Evolutionary conservation across 2,329 filamentous ascomycete species (phyloP).

Genomic region (Dactylellina haptotyla): DNA sequence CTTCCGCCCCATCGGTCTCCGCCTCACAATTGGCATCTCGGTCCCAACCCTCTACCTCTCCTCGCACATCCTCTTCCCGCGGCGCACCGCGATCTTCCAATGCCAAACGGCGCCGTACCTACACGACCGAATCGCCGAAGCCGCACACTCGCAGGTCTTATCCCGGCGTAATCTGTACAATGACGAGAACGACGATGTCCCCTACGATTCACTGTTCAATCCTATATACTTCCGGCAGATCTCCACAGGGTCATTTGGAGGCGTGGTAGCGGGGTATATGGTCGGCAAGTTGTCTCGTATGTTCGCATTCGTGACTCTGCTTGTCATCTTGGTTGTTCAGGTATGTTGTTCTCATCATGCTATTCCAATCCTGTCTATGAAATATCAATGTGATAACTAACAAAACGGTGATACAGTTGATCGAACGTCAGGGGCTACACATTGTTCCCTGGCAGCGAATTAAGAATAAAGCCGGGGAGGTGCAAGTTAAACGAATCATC

Average conservation of each 20-base stretch:
- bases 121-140: constrained; percentile 23
- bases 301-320: constrained; percentile 17
- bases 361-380: no score
- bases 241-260: constrained; percentile 34
- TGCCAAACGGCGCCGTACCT: constrained; percentile 39
- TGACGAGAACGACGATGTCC: background rate
- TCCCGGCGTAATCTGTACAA: background rate
- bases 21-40: constrained; percentile 40
- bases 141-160: constrained; percentile 2
- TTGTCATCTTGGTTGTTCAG: constrained; percentile 27
- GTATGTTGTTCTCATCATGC: constrained; percentile 7
- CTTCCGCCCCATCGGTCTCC: constrained; percentile 38
- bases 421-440: constrained; percentile 27
- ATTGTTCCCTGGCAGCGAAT: constrained; percentile 18
- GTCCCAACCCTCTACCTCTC: constrained; percentile 44
- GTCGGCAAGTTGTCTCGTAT: constrained; percentile 28
- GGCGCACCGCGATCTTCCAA: constrained; percentile 21
- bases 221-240: constrained; percentile 25
- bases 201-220: background rate
- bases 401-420: constrained; percentile 24
- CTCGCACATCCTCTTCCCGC: constrained; percentile 37
- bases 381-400: no score
- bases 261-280: constrained; percentile 31
- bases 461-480: background rate
- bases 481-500: background rate